Percentiles rank a stretch among this genome's conserved stretches.
phyloP scores from a whole-genome alignment of 225 moss, liverwort and hornwort genomes.

The Asterella californica region DNA sequence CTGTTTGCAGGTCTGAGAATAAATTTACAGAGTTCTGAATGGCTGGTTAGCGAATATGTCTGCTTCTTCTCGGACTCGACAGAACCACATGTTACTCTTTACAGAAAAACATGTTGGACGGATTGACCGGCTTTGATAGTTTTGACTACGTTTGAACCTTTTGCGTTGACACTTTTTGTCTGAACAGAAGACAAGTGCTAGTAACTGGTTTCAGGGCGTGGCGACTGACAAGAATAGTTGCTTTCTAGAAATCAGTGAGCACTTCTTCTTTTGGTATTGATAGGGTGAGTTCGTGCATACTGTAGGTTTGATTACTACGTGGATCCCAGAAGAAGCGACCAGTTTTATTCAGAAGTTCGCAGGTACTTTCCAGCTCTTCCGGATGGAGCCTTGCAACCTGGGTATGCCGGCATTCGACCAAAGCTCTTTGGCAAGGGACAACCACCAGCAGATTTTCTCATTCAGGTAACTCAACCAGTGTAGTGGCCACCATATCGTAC shows the following conservation, averaged over 20 bases:
- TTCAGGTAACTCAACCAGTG: conserved; percentile 52
- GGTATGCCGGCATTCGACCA: conserved; percentile 84
- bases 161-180: too few relatives aligned
- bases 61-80: too few relatives aligned
- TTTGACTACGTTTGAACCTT: too few relatives aligned
- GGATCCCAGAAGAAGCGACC: conserved; percentile 59
- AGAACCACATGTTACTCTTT: too few relatives aligned
- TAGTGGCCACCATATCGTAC: too few relatives aligned
- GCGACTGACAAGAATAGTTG: not conserved
- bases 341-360: conserved; percentile 67
- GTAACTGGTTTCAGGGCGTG: not conserved
- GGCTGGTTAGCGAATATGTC: too few relatives aligned
- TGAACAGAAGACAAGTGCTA: not conserved
- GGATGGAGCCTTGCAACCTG: conserved; percentile 68
- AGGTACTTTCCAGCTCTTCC: conserved; percentile 81
- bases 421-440: conserved; percentile 80
- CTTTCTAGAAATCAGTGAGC: not conserved
- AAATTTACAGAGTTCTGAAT: too few relatives aligned
- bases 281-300: not conserved
- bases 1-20: too few relatives aligned
- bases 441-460: conserved; percentile 67
- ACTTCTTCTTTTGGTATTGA: not conserved
- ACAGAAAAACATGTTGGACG: too few relatives aligned
- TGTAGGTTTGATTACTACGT: conserved; percentile 79
- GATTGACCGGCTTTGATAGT: too few relatives aligned